Percentiles rank a stretch among this genome's conserved stretches.
Evolutionary conservation across 148 eudicot species (phyloP).

Genomic region (Rhododendron vialii): DNA sequence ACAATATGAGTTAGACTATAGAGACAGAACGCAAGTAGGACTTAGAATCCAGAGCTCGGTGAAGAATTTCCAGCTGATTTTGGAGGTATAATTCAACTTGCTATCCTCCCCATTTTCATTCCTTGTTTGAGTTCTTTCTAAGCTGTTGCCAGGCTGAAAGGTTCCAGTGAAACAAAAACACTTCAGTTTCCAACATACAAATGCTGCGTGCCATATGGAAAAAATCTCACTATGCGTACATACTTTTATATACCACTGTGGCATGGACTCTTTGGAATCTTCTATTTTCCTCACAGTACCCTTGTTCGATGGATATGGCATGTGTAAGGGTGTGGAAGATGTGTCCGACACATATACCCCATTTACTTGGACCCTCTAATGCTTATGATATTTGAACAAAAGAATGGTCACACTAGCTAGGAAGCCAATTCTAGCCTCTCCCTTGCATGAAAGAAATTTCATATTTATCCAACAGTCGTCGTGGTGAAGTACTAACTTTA

Average conservation of each 20-base stretch:
- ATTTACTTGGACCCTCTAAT: background rate
- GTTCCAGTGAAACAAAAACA: background rate
- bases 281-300: background rate
- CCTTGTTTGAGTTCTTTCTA: background rate
- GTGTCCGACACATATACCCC: background rate
- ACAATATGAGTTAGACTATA: conserved; percentile 86
- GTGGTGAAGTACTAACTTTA: background rate
- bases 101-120: background rate
- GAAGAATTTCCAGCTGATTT: conserved; percentile 78
- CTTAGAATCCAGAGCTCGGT: conserved; percentile 72
- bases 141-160: background rate
- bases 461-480: background rate
- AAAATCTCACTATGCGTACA: background rate
- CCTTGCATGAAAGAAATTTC: background rate
- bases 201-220: background rate
- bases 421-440: background rate
- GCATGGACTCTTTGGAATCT: background rate
- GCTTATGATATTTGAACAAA: background rate
- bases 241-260: background rate
- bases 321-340: background rate
- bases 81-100: conserved; percentile 52
- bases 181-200: background rate
- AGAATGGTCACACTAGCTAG: background rate
- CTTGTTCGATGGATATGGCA: background rate
- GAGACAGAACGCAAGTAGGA: conserved; percentile 72